Percentiles rank a stretch among this genome's conserved stretches.
Conservation (phyloP, 78 protist species). For the Speleostelium caveatum region DNA sequence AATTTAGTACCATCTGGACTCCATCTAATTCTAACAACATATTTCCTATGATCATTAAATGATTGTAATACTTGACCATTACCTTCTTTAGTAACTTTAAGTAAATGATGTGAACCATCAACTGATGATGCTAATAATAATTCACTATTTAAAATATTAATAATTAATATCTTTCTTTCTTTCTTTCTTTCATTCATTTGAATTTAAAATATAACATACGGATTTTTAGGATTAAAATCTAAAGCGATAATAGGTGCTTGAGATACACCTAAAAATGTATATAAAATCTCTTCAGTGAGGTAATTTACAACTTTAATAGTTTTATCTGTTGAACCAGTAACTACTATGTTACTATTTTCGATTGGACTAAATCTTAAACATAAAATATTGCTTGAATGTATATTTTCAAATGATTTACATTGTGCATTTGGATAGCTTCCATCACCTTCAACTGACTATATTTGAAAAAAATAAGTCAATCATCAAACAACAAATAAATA, state of each 20-base stretch:
- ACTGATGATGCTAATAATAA: slow-evolving; percentile 61
- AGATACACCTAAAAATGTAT: slow-evolving; percentile 32
- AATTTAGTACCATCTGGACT: slow-evolving; percentile 58
- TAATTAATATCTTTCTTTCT: not conserved
- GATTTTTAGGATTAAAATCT: slow-evolving; percentile 69
- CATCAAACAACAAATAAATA: no score
- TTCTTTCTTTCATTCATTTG: not conserved
- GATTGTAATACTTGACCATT: slow-evolving; percentile 11
- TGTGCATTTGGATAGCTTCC: not conserved
- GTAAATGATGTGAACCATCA: slow-evolving; percentile 45
- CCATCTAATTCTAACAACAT: slow-evolving; percentile 79
- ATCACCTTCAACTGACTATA: slow-evolving; percentile 33
- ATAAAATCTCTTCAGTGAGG: slow-evolving; percentile 18
- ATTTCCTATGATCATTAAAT: slow-evolving; percentile 62
- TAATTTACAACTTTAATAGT: slow-evolving; percentile 65
- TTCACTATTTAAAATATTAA: slow-evolving; percentile 7
- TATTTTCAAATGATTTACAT: not conserved
- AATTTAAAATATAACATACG: slow-evolving; percentile 12
- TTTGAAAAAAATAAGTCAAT: not conserved
- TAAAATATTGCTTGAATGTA: slow-evolving; percentile 55
- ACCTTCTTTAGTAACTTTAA: slow-evolving; percentile 32
- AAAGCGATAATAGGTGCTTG: slow-evolving; percentile 62
- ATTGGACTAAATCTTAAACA: slow-evolving; percentile 24
- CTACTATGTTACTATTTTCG: slow-evolving; percentile 10
- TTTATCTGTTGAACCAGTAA: slow-evolving; percentile 75